These are phyloP conservation scores for Tylopilus rubrobrunneus DNA, from an alignment of 768 basidiomycete genomes.

Conservation along the genomic window DNA sequence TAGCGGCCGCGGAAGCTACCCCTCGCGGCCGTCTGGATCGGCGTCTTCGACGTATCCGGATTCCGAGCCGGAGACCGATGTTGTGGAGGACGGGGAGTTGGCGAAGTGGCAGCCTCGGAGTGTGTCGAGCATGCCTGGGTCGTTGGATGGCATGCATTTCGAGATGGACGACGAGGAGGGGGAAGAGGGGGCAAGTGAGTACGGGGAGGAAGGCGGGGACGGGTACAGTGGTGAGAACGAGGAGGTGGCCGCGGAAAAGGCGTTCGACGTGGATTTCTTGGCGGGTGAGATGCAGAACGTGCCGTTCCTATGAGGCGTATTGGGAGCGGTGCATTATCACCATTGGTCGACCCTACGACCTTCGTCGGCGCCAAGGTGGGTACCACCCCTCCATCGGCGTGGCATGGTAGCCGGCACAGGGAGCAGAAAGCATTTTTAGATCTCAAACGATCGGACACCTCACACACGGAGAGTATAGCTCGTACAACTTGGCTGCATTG, in stretches of 20 bases:
- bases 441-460: too few relatives aligned
- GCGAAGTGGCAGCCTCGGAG: slow-evolving; percentile 47
- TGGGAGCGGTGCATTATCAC: not conserved
- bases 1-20: slow-evolving; percentile 42
- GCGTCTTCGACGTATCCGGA: slow-evolving; percentile 47
- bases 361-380: too few relatives aligned
- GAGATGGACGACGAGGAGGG: slow-evolving; percentile 46
- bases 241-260: slow-evolving; percentile 65
- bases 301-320: slow-evolving; percentile 47
- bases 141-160: slow-evolving; percentile 61
- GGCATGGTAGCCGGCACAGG: too few relatives aligned
- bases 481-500: too few relatives aligned
- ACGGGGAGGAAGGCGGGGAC: slow-evolving; percentile 39
- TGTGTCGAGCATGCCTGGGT: slow-evolving; percentile 84
- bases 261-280: slow-evolving; percentile 75
- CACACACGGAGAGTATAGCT: too few relatives aligned
- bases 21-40: slow-evolving; percentile 51
- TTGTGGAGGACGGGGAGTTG: slow-evolving; percentile 35
- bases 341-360: too few relatives aligned
- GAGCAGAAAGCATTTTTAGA: too few relatives aligned
- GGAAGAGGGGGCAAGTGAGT: slow-evolving; percentile 34
- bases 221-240: slow-evolving; percentile 42
- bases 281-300: slow-evolving; percentile 84
- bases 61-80: slow-evolving; percentile 45
- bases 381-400: too few relatives aligned